A percentile compares a stretch with the other conserved stretches of the same genome.
These are phyloP conservation scores for Penicillium canescens DNA, from an alignment of 495 filamentous ascomycete species.

Conservation along the genomic window DNA sequence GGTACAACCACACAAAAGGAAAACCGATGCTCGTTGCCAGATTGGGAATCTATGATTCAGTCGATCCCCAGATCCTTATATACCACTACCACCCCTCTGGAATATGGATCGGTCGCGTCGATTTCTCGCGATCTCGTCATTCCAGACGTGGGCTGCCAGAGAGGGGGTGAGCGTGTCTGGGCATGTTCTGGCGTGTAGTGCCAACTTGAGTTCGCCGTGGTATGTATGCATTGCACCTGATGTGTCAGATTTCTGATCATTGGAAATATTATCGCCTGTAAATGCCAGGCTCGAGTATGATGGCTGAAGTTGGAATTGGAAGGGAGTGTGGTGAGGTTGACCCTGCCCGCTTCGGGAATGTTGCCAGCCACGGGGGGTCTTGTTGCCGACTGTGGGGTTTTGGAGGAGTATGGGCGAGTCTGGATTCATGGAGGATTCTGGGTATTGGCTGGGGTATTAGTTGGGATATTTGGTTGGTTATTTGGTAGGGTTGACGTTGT, in stretches of 20 bases:
- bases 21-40: neutral
- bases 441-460: too few species aligned
- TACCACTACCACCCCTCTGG: neutral
- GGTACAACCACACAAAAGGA: neutral
- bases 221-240: neutral
- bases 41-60: conserved; percentile 1
- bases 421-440: too few species aligned
- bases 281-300: neutral
- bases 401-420: too few species aligned
- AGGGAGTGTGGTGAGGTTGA: neutral
- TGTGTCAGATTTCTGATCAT: neutral
- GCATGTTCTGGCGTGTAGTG: neutral
- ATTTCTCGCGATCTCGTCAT: conserved; percentile 7
- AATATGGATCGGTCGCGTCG: neutral
- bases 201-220: neutral
- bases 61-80: neutral
- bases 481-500: too few species aligned
- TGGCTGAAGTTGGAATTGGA: neutral
- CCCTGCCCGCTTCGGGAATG: conserved; percentile 7
- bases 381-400: neutral
- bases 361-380: conserved; percentile 15
- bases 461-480: too few species aligned
- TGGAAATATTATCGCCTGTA: neutral
- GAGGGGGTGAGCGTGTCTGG: neutral
- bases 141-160: conserved; percentile 9